Evolutionary conservation across 2,329 filamentous ascomycete genomes (phyloP), one percentile per base, ranked within the genome.

Genomic region (Orbilia oligospora): DNA sequence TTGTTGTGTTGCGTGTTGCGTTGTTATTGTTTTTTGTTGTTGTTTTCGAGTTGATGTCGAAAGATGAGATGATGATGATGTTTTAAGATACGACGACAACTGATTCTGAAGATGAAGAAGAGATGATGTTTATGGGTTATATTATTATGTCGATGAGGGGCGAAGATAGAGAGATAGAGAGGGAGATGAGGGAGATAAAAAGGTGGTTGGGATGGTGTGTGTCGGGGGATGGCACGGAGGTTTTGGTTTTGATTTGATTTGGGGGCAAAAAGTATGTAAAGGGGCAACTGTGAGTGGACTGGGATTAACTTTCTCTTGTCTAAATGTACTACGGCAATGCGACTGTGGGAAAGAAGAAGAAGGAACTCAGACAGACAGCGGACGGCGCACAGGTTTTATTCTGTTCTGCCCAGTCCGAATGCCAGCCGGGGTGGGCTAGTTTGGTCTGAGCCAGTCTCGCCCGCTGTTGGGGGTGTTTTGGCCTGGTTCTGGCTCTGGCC

Each of bases 141-240:
- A 51, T 61, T 58, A 69, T 76, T 55, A 41, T 61, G 56, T 61
- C 56, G 56, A 41, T 71, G 80, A 80, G 68, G 76, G 81, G 72
- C 80, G 80, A 79, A 80, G 77, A 68, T 66, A 68, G 80, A 81
- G 63, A 80, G 80, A 64, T 64, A 68, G 75, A 71, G 63, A 80
- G 72, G 81, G 80, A 80, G 72, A 53, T 48, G 69, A 76, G 56
- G 63, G 41, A 64, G 48, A 71, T 27, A 53, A 33, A 46, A 55
- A 53, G 64, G 53, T 75, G 46, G 63, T 75, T 75, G 58, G 22
- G 14, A 27, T 49, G 56, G 49, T 51, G 46, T 36, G 49, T 55
- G 55, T 70, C 66, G 73, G 66, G 61, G 61, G 73, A 71, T 46
- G 67, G 61, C 66, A 55, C 66, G 66, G 66, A 71, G 67, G 73